Base-by-base conservation (phyloP, 495 filamentous ascomycete species). In the Podospora didyma region DNA sequence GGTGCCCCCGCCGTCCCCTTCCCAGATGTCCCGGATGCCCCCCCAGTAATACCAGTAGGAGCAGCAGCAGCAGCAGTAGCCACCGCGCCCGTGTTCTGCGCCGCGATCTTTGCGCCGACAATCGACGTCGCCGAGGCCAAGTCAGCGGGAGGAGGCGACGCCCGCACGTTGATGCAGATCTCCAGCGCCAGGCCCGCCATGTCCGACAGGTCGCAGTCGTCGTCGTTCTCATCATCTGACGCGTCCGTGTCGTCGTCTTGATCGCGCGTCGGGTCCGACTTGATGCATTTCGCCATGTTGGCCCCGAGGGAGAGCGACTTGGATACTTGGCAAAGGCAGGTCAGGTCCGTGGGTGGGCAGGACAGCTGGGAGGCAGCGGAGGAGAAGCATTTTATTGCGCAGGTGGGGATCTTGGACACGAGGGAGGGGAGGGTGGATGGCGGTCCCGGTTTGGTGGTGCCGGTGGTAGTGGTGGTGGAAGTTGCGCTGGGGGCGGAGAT, bases 301-400 rank as follows among this genome's bases (percentile, higher is more conserved):
- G 45, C 16, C 14, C 2, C 34, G 22, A 41, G n/a, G 21, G 57
- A 49, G 11, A 39, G 11, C 2, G 46, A n/a, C 24, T 51, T 47
- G 28, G 16, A n/a, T 0, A 28, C 6, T 12, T 19, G 24, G 54
- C 58, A 61, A 34, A 61, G 48, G 45, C 58, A 61, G 16, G 42
- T 17, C 17, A 61, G 49, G 34, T 56, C 49, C 7, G 58, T 37
- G 2, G 46, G 48, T 2, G 3, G 17, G 58, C 58, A 61, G 22
- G 24, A 4, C 28, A 56, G 17, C 0, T 39, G 10, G 19, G 31
- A 16, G 12, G 58, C 49, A 9, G 54, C 49, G 31, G 19, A 7
- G 21, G 34, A 22, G 58, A 57, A 61, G 49, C 58, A 61, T 16
- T 48, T 39, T 19, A 61, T 22, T 12, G 54, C 49, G 54, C 58